Percentiles rank a stretch among this genome's conserved stretches.
Conservation (phyloP, 768 basidiomycete genomes). For the Hygrophorus russula region DNA sequence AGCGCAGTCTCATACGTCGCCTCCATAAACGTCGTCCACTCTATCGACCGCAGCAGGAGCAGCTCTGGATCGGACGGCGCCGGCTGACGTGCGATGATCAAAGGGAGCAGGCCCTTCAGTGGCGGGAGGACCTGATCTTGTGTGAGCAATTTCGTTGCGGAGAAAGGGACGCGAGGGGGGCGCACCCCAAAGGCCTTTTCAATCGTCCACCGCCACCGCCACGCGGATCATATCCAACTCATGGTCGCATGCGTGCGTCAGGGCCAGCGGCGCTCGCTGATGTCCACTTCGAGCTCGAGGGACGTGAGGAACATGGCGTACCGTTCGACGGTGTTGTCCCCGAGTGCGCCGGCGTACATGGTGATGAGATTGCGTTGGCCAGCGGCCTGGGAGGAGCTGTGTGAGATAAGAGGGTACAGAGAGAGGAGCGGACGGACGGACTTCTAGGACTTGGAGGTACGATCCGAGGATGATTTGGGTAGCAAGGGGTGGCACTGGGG, state of each 20-base stretch:
- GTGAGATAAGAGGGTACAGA: not conserved
- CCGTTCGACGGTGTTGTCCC: slow-evolving; percentile 83
- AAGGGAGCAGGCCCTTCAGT: slow-evolving; percentile 47
- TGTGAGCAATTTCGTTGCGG: no score
- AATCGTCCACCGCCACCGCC: slow-evolving; percentile 63
- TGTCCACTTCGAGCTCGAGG: slow-evolving; percentile 51
- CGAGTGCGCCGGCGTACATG: slow-evolving; percentile 85
- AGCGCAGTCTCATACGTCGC: slow-evolving; percentile 70
- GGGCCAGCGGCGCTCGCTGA: slow-evolving; percentile 56
- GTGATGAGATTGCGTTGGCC: slow-evolving; percentile 83
- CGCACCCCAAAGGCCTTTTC: slow-evolving; percentile 56
- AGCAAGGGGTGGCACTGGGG: no score
- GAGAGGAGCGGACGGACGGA: no score
- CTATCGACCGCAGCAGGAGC: slow-evolving; percentile 74
- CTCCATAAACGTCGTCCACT: slow-evolving; percentile 81
- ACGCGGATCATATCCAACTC: slow-evolving; percentile 77
- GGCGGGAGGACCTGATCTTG: slow-evolving; percentile 48
- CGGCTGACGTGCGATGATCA: slow-evolving; percentile 44
- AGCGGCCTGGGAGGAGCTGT: slow-evolving; percentile 38
- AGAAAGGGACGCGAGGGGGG: slow-evolving; percentile 2
- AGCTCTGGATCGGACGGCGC: slow-evolving; percentile 46
- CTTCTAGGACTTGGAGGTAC: no score
- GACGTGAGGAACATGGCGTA: slow-evolving; percentile 87
- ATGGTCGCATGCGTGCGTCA: slow-evolving; percentile 71
- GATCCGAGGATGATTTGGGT: no score